Percentiles rank a stretch among this genome's conserved stretches.
These are phyloP conservation scores for Alnus glutinosa DNA, from an alignment of 306 rosid species.

Conservation along the genomic window DNA sequence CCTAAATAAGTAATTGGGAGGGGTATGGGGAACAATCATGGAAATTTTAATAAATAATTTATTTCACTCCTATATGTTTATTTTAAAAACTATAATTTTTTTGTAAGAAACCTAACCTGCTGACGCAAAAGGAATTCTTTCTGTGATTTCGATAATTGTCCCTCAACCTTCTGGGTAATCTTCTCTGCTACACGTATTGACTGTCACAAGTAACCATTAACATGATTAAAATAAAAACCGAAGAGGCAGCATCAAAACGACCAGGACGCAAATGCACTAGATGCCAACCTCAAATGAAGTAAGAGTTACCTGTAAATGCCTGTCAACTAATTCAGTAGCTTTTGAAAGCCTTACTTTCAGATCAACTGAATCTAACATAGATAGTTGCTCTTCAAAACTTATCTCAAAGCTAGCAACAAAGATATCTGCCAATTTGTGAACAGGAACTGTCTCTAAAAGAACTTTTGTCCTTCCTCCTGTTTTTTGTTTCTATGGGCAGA, in stretches of 20 bases:
- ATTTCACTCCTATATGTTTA: neutral
- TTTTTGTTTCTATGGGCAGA: conserved; percentile 77
- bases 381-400: conserved; percentile 95
- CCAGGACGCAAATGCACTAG: neutral
- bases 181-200: conserved; percentile 99
- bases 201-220: conserved; percentile 50
- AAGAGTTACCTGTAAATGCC: conserved; percentile 84
- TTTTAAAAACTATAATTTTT: conserved; percentile 2
- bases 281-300: conserved; percentile 13
- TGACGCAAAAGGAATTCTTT: conserved; percentile 97
- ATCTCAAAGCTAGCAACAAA: conserved; percentile 99
- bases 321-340: conserved; percentile 94
- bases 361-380: conserved; percentile 93
- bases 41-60: neutral
- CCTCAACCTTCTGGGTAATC: conserved; percentile 98
- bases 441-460: conserved; percentile 95
- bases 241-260: conserved; percentile 18
- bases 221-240: conserved; percentile 23
- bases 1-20: neutral
- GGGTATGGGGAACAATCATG: neutral
- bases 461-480: conserved; percentile 95
- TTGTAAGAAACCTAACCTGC: conserved; percentile 64
- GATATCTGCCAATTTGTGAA: conserved; percentile 95
- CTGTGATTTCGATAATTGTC: conserved; percentile 95
- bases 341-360: conserved; percentile 91